phyloP scores from a whole-genome alignment of 1,284 basidiomycete genomes.

The Malassezia sympodialis region DNA sequence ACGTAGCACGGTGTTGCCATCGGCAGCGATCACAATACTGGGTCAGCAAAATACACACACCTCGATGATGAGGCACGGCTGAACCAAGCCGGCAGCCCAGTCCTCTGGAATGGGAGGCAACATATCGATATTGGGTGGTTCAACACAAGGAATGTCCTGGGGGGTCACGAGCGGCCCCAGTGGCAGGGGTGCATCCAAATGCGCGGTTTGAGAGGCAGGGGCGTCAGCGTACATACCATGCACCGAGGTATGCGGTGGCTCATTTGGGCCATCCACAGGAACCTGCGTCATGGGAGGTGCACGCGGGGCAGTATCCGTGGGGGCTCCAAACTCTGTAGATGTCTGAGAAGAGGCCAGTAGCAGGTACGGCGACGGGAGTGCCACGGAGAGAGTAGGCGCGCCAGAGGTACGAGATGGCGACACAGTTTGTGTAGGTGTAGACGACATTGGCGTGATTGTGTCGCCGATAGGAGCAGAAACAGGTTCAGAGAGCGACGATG shows the following conservation, averaged over 20 bases:
- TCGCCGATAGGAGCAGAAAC: background rate
- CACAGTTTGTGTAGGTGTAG: background rate
- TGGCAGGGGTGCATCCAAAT: background rate
- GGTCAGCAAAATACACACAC: background rate
- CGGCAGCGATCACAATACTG: constrained; percentile 19
- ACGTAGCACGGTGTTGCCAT: constrained; percentile 18
- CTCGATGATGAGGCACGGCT: constrained; percentile 16
- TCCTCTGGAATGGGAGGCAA: constrained; percentile 6
- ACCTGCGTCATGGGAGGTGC: too few relatives aligned
- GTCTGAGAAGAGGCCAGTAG: background rate
- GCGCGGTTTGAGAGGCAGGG: background rate
- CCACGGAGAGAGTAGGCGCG: background rate
- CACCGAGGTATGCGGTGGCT: background rate
- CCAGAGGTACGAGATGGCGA: background rate
- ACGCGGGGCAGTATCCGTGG: too few relatives aligned
- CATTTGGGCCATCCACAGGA: too few relatives aligned
- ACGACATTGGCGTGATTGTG: background rate
- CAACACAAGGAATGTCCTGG: background rate
- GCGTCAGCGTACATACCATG: background rate
- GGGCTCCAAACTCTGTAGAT: background rate
- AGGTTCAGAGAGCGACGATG: background rate
- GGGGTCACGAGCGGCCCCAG: background rate
- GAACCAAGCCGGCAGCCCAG: background rate
- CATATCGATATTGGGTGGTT: background rate
- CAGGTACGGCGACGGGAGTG: background rate